Evolutionary conservation across 495 filamentous ascomycete genomes (phyloP), one percentile per base, ranked within the genome.

Genomic region (Aspergillus homomorphus): DNA sequence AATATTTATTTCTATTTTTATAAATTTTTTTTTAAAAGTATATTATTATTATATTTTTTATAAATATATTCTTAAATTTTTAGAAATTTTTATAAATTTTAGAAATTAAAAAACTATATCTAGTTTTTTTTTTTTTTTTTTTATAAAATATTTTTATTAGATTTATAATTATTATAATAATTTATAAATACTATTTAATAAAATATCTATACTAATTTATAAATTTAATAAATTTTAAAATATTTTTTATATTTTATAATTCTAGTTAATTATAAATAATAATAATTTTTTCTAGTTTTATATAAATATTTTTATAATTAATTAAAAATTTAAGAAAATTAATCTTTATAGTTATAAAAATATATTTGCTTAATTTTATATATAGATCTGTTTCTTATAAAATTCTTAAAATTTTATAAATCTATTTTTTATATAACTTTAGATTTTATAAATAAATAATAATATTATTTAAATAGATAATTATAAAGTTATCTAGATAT

Each of bases 151-250:
- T 48, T 48, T 22, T 22, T 48, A 48, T 48, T 22, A 48, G 33
- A 21, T 48, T 48, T 23, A 4, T 48, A 23, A 15, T 48, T 23
- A 23, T 12, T 48, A 22, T 18, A 23, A 22, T 22, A 15, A 22
- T 48, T 2, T 48, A 48, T 48, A 48, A 48, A 24, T 48, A 48
- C 6, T 48, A 10, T 22, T 24, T 21, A 48, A 48, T 48, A 48
- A 48, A 22, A 15, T 12, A 23, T 23, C 16, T 48, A 22, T 22
- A 48, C 16, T 21, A 48, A 22, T 22, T 22, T 22, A 48, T 22
- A 48, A 48, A 48, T 48, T 23, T 22, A 22, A 48, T 48, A 22
- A 48, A 22, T 9, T 15, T 22, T 15, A 48, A 24, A n/a, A 23
- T 22, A 22, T 48, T 22, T 12, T 22, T 22, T 48, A 48, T 22